Evolutionary conservation across 106 monocot genomes (phyloP), one percentile per base, ranked within the genome.

Genomic region (Dendrobium catenatum): DNA sequence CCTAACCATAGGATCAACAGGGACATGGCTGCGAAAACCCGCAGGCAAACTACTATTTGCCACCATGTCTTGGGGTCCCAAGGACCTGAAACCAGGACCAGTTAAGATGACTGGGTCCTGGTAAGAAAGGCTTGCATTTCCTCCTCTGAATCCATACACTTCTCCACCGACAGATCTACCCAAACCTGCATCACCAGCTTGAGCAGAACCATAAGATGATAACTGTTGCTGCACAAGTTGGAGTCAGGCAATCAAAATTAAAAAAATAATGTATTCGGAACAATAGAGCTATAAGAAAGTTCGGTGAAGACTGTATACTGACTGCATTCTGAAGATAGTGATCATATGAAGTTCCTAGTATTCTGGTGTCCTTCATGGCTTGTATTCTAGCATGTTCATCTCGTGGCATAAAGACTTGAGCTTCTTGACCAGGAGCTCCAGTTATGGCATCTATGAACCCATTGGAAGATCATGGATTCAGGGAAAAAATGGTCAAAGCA

Each of bases 211-310:
- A 74, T 74, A 74, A 74, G 74, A 74, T 18, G 74, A n/a, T 17
- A 74, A 43, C n/a, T 41, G 43, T 74, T 74, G 74, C 74, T 74
- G 43, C 74, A 74, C 33, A 70, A 70, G 70, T 70, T 70, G 70
- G 24, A 33, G 13, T 70, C 37, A 37, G 27, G 4, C 27, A 31
- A 10, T 70, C 70, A 33, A 70, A 19, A 70, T 33, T 70, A 0
- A 70, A 68, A 70, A 70, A 70, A 22, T 13, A 68, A 37, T 3
- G 31, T 13, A 33, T 13, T 22, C 27, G 37, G 37, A 37, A 37
- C 29, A 3, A 37, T 3, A 70, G 33, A 70, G 26, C 33, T 11
- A 70, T 70, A 70, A 70, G 70, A 15, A 70, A 31, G 68, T 37
- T 70, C 5, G 0, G 26, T 4, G 10, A 18, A 9, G 18, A 19